Conservation (phyloP, 345 rosid genomes). For the Eucalyptus marginata region DNA sequence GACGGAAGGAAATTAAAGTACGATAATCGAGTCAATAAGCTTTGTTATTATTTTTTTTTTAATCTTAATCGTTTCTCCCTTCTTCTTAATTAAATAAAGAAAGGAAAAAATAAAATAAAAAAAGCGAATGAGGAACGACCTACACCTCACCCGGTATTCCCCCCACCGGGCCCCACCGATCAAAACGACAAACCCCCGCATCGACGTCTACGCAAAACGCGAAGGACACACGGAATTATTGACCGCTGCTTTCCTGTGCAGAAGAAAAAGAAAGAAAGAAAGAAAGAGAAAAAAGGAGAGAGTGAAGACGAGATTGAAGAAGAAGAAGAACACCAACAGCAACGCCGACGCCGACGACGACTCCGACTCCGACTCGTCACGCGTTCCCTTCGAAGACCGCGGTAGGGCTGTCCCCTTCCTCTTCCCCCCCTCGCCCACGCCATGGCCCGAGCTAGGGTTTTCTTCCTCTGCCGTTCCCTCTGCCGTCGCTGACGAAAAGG, state of each 20-base stretch:
- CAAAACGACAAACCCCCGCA: neutral
- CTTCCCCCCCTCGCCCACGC: neutral
- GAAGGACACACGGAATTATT: neutral
- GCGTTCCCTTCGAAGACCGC: constrained; percentile 43
- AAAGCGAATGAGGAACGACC: neutral
- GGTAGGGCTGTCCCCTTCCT: constrained; percentile 10
- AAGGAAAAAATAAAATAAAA: neutral
- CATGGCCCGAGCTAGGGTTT: neutral
- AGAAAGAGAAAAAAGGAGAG: neutral
- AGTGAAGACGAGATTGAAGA: neutral
- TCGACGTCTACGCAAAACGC: neutral
- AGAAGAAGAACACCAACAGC: neutral
- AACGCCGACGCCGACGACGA: neutral
- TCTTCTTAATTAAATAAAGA: neutral
- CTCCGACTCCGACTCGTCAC: neutral
- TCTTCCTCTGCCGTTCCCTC: neutral
- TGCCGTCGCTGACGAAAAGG: neutral
- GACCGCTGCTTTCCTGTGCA: neutral
- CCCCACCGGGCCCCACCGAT: neutral
- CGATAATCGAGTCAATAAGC: neutral
- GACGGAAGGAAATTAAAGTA: neutral
- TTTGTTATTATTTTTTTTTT: neutral
- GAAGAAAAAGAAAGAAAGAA: neutral
- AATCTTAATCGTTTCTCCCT: neutral
- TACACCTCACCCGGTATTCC: neutral